phyloP scores from a whole-genome alignment of 1,284 basidiomycete genomes.

The Apiotrichum siamense region DNA sequence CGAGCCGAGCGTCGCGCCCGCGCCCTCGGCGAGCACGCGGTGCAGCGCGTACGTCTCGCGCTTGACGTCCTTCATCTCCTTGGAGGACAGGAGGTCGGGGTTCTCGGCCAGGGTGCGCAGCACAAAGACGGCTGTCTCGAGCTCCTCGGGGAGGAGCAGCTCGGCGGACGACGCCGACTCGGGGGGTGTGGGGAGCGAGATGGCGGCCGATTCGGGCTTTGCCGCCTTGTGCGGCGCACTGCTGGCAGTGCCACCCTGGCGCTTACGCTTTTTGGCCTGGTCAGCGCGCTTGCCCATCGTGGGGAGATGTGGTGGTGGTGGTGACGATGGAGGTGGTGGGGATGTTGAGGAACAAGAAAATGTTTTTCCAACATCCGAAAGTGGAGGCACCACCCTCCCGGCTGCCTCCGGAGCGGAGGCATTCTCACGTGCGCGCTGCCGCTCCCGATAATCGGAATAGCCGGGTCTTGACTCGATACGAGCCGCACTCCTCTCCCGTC shows the following conservation, averaged over 20 bases:
- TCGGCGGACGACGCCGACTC: conserved; percentile 7
- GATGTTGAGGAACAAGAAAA: background rate
- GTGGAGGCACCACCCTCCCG: no score
- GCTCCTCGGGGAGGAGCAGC: conserved; percentile 36
- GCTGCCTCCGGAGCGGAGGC: no score
- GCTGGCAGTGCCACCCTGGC: conserved; percentile 7
- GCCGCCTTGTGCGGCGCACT: background rate
- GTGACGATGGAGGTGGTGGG: background rate
- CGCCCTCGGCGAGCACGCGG: conserved; percentile 39
- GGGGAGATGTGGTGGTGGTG: background rate
- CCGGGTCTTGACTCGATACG: no score
- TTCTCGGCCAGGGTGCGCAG: conserved; percentile 36
- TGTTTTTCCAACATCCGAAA: background rate
- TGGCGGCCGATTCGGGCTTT: conserved; percentile 1
- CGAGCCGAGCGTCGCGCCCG: conserved; percentile 37
- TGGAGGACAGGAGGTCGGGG: conserved; percentile 34
- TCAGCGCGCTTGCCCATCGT: conserved; percentile 30
- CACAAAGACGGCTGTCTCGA: conserved; percentile 37
- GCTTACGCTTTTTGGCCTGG: conserved; percentile 31
- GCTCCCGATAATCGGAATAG: no score
- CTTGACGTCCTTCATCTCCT: conserved; percentile 44
- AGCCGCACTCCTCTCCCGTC: no score
- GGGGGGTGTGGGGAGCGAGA: conserved; percentile 5
- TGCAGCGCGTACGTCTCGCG: conserved; percentile 39
- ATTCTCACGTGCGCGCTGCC: no score